Percentiles rank a stretch among this genome's conserved stretches.
Evolutionary conservation across 2,329 filamentous ascomycete genomes (phyloP).

Genomic region (Colletotrichum filicis): DNA sequence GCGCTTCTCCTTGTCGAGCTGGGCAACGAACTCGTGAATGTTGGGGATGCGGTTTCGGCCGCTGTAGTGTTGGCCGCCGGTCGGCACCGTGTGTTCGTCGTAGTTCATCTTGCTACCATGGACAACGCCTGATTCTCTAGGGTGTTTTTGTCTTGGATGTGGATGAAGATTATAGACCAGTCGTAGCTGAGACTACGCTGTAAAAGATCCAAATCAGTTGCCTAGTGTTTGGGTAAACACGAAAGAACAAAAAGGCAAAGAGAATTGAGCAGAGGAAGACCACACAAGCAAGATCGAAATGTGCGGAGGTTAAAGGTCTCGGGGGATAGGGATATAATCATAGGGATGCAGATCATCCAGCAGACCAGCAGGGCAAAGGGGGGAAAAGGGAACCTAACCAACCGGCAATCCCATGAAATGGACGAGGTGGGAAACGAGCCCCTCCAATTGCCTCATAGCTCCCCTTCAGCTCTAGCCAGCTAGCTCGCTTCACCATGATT

Average conservation of each 20-base stretch:
- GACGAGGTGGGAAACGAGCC: constrained; percentile 12
- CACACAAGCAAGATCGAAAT: constrained; percentile 3
- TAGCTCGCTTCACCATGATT: neutral
- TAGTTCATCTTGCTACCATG: constrained; percentile 46
- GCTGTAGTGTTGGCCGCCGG: constrained; percentile 78
- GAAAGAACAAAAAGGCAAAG: constrained; percentile 2
- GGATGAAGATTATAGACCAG: neutral
- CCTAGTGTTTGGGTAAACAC: neutral
- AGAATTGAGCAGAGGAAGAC: constrained; percentile 16
- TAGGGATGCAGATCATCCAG: neutral
- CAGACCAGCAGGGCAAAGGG: neutral
- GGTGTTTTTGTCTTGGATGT: neutral
- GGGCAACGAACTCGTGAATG: constrained; percentile 83
- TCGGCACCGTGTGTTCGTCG: constrained; percentile 54
- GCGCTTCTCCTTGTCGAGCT: constrained; percentile 82
- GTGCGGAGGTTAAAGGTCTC: constrained; percentile 6
- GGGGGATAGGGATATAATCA: constrained; percentile 17
- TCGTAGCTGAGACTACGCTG: neutral
- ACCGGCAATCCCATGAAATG: neutral
- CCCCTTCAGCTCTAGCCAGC: constrained; percentile 8
- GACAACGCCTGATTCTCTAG: constrained; percentile 4
- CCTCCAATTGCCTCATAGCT: constrained; percentile 36
- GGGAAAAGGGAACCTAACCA: neutral
- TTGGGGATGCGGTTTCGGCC: constrained; percentile 87
- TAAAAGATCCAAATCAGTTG: neutral